Base-by-base conservation (phyloP, 257 asterid genomes). In the Plantago ovata region DNA sequence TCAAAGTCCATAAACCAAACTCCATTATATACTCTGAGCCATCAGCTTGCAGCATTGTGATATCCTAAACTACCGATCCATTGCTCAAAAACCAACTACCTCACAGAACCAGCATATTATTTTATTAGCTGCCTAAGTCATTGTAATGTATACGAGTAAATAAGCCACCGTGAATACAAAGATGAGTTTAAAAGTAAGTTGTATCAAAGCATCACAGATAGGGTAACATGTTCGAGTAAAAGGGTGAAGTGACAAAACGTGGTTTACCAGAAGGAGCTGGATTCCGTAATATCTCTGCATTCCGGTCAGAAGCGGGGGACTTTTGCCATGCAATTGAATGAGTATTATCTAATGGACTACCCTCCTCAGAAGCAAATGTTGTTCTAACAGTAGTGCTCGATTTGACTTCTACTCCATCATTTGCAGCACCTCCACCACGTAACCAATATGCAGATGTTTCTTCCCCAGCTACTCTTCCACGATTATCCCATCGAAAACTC, bases 401-500 rank as follows among this genome's bases (percentile, higher is more conserved):
- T 78, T 93, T 93, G 58, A 71, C 53, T 67, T 69, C 84, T 65
- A 71, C 43, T 45, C 69, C 60, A 40, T 72, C 81, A 45, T 72
- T 75, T 33, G 58, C 79, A 23, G 79, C 38, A 39, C 69, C 81
- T 13, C 85, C 82, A 72, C 69, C 79, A 36, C 73, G 73, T 4
- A 63, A 59, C 94, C 94, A 84, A 74, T 77, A 79, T 53, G 80
- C 66, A 56, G 88, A 78, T n/a, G 77, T 75, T 51, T 89, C 99
- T 69, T 89, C 99, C 64, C 94, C 99, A 44, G 87, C 92, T 47
- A 89, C 94, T 32, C 96, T 79, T 40, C 91, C 89, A 50, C 94
- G 90, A 68, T 81, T 89, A 78, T 93, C 97, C 97, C 97, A 84
- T 60, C 97, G 81, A 70, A 89, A 81, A 71, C 95, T 93, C 97